Base-by-base conservation (phyloP, 2,329 filamentous ascomycete species). In the Arthrinium phaeospermum region DNA sequence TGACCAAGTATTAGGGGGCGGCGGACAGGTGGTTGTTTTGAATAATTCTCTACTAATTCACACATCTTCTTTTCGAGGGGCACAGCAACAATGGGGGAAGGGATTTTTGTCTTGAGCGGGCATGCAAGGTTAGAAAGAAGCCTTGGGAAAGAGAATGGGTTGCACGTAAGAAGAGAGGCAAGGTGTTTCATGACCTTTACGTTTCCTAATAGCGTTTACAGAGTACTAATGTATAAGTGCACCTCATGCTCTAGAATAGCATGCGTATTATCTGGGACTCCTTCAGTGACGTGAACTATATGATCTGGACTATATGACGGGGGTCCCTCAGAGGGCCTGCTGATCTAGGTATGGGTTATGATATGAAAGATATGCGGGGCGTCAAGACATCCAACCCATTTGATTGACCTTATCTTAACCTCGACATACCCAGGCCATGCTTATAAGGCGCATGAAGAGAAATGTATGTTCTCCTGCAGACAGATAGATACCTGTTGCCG, bases 121-220 rank as follows among this genome's bases (percentile, higher is more conserved):
- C 57, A 41, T 64, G 30, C 41, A 24, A 41, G 57, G 57, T n/a
- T 64, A 64, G 57, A 64, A 64, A 41, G 57, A 64, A 64, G 57
- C 8, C 57, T 37, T 8, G 57, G 34, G 22, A 45, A 70, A 71
- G 71, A 72, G 71, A 72, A 75, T 72, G 73, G 73, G 74, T 73
- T 75, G 73, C 72, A 75, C 72, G 72, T 22, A 47, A 67, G 51
- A 75, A 74, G 77, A 74, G 72, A 76, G 57, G 57, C 57, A 19
- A 64, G 57, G 57, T 64, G 57, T 64, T 64, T 79, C 68, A 77
- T 71, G 78, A 78, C 70, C 61, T 73, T 75, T 71, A 79, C 76
- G 76, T 75, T 77, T 77, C 77, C 75, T 71, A 76, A 75, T 75
- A 78, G 75, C 74, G 75, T 72, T 76, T 75, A 78, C 74, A 75